Evolutionary conservation across 208 protist species (phyloP).

Genomic region (Leishmania lainsoni): DNA sequence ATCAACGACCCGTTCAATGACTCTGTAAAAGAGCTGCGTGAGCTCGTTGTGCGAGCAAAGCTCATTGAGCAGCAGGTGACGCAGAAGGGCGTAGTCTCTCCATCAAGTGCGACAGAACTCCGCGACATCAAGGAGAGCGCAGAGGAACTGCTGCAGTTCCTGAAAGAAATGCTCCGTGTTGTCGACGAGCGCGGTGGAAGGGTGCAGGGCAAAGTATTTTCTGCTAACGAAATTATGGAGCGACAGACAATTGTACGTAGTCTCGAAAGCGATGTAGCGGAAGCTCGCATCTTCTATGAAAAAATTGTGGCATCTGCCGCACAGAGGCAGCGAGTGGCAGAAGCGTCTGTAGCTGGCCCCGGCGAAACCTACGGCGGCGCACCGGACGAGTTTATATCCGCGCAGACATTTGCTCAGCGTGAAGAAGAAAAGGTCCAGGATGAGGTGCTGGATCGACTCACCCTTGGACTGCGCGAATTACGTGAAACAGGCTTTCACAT

Average conservation of each 20-base stretch:
- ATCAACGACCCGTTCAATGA: conserved; percentile 74
- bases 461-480: conserved; percentile 77
- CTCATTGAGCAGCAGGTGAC: conserved; percentile 52
- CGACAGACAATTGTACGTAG: conserved; percentile 69
- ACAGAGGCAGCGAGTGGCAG: conserved; percentile 7
- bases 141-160: conserved; percentile 58
- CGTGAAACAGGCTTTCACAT: conserved; percentile 81
- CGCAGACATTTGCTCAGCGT: conserved; percentile 58
- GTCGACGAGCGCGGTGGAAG: conserved; percentile 71
- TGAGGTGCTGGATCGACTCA: conserved; percentile 71
- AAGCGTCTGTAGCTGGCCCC: conserved; percentile 3
- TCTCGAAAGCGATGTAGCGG: conserved; percentile 55
- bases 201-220: conserved; percentile 73
- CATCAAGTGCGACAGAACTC: conserved; percentile 47
- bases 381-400: conserved; percentile 57
- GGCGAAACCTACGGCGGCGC: neutral
- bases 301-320: conserved; percentile 25
- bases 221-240: conserved; percentile 83
- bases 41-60: conserved; percentile 52
- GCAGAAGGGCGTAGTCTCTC: conserved; percentile 59
- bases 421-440: conserved; percentile 76
- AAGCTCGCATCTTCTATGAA: conserved; percentile 42
- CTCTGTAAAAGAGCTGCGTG: conserved; percentile 65
- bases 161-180: conserved; percentile 58
- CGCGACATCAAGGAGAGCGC: conserved; percentile 37